These are phyloP conservation scores for Rhododendron henanense DNA, from an alignment of 148 eudicot species.

Conservation along the genomic window DNA sequence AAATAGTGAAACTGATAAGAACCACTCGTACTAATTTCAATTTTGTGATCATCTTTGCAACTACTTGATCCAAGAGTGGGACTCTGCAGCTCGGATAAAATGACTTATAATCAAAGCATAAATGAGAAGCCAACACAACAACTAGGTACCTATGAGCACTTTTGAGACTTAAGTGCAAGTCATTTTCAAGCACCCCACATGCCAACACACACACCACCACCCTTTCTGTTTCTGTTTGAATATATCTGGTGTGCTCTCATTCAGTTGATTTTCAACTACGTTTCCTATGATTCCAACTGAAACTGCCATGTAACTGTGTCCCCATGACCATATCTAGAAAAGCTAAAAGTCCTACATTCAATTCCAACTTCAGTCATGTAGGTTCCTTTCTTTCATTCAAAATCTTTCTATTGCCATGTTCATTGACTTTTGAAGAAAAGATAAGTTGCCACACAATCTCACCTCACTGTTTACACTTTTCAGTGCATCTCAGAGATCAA, in stretches of 20 bases:
- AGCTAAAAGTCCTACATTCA: neutral
- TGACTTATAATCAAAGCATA: neutral
- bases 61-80: neutral
- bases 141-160: neutral
- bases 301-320: neutral
- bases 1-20: neutral
- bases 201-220: neutral
- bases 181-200: slow-evolving; percentile 5
- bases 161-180: slow-evolving; percentile 8
- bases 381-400: neutral
- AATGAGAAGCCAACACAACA: neutral
- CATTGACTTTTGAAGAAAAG: neutral
- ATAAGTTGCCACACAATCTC: neutral
- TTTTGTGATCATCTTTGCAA: neutral
- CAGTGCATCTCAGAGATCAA: neutral
- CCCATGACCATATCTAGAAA: neutral
- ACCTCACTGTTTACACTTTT: neutral
- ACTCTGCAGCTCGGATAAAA: neutral
- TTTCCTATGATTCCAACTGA: too few species aligned
- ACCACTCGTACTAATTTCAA: neutral
- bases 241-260: neutral
- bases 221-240: neutral
- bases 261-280: too few species aligned
- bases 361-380: neutral
- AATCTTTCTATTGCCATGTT: neutral